Evolutionary conservation across 2,329 filamentous ascomycete genomes (phyloP), one percentile per base, ranked within the genome.

Genomic region (Paraphoma chrysanthemicola): DNA sequence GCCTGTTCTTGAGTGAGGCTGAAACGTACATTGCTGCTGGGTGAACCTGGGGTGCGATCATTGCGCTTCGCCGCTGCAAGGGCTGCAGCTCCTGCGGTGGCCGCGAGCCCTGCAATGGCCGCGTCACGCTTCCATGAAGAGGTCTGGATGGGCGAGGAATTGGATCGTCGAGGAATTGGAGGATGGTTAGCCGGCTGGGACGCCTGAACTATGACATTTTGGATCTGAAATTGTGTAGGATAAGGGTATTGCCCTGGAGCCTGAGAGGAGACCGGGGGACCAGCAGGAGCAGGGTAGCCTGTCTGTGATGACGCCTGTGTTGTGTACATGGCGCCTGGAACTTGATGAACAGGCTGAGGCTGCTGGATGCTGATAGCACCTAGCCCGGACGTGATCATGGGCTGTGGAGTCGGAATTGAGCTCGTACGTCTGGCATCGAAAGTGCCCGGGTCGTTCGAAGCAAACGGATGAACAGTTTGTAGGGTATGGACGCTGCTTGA

Each of bases 271-370:
- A 78, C 71, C 1, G 79, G 73, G 43, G 78, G 76, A 3, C 77
- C 77, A 23, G 66, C 73, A 9, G 80, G 78, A 18, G 77, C 76
- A 41, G 64, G 70, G 58, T 82, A 81, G 6, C 73, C 69, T 41
- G 77, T 55, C 29, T 77, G 75, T 14, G 75, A 65, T 10, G 75
- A 70, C 11, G 74, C 71, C 57, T 82, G 79, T 4, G 77, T 77
- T 17, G 78, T 83, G 66, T 92, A 91, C 1, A 93, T 83, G 16
- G 85, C 85, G 59, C 85, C 85, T 38, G 88, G 88, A 2, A 96
- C 87, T 0, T 91, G 91, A 2, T 85, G 82, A 56, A 91, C 85
- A 2, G 93, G 93, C 65, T 93, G 89, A 2, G 93, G 93, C 67
- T 96, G 92, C 72, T 95, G 90, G n/a, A 97, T 82, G 10, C 88